A percentile compares a stretch with the other conserved stretches of the same genome.
phyloP scores from a whole-genome alignment of 1,284 basidiomycete genomes.

The Rhodotorula sp. region DNA sequence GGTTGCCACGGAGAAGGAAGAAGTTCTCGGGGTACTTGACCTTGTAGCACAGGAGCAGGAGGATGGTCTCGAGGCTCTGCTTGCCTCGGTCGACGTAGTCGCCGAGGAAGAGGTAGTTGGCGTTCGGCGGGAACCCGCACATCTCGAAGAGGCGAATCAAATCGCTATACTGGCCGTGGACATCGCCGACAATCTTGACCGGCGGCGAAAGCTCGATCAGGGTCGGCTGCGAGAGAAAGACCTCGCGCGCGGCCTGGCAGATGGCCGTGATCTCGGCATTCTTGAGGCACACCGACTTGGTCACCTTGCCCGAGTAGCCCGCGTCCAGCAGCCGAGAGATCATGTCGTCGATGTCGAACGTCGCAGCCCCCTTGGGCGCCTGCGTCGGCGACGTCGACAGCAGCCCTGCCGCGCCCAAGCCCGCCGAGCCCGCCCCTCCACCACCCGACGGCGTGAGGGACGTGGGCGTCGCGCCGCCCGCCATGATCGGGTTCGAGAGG shows the following conservation, averaged over 20 bases:
- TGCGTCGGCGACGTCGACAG: constrained; percentile 39
- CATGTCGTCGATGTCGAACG: constrained; percentile 97
- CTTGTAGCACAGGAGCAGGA: constrained; percentile 96
- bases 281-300: constrained; percentile 91
- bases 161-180: constrained; percentile 94
- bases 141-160: constrained; percentile 98
- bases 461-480: constrained; percentile 6
- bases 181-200: constrained; percentile 99
- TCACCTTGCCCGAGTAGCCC: constrained; percentile 94
- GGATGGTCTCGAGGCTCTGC: constrained; percentile 96
- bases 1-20: constrained; percentile 95
- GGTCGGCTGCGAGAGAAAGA: constrained; percentile 95
- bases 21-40: constrained; percentile 99
- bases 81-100: constrained; percentile 87
- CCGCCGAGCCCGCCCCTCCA: background rate
- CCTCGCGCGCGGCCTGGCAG: constrained; percentile 94
- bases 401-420: background rate
- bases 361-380: constrained; percentile 28
- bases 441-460: background rate
- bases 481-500: constrained; percentile 48
- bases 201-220: constrained; percentile 96
- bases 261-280: constrained; percentile 94
- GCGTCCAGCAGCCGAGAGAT: constrained; percentile 94
- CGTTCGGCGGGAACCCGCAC: constrained; percentile 96
- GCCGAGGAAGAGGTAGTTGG: constrained; percentile 88